Conservation (phyloP, 306 rosid genomes). For the Lathyrus sativus region DNA sequence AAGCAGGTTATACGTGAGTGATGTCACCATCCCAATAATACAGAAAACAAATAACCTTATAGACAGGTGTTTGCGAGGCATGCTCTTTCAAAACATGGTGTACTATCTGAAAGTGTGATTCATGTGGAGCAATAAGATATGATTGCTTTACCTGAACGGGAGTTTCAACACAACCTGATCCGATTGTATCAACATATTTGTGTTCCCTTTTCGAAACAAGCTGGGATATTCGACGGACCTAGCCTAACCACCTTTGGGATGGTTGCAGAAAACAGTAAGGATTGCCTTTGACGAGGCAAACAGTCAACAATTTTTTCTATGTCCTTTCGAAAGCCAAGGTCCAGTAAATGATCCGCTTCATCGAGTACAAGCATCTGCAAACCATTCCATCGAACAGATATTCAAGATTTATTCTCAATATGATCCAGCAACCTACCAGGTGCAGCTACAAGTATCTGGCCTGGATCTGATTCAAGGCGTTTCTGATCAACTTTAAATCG, state of each 20-base stretch:
- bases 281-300: conserved; percentile 86
- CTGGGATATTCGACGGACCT: conserved; percentile 86
- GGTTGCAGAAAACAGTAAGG: conserved; percentile 85
- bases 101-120: conserved; percentile 72
- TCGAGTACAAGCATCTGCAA: conserved; percentile 89
- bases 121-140: conserved; percentile 72
- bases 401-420: conserved; percentile 77
- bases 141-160: conserved; percentile 78
- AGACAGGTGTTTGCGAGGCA: conserved; percentile 63
- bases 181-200: conserved; percentile 80
- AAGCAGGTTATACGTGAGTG: conserved; percentile 68
- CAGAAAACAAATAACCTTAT: conserved; percentile 91
- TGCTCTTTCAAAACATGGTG: conserved; percentile 79
- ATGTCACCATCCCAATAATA: conserved; percentile 77
- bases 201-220: conserved; percentile 92
- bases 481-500: conserved; percentile 86
- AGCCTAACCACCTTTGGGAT: conserved; percentile 95
- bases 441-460: conserved; percentile 96
- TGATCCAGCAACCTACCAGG: conserved; percentile 97
- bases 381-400: conserved; percentile 79
- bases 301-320: conserved; percentile 92
- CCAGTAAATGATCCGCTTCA: conserved; percentile 88
- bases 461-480: conserved; percentile 82
- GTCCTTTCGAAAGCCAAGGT: conserved; percentile 91
- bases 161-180: conserved; percentile 79